phyloP scores from a whole-genome alignment of 1,284 basidiomycete genomes.

The Austroboletus niveus region DNA sequence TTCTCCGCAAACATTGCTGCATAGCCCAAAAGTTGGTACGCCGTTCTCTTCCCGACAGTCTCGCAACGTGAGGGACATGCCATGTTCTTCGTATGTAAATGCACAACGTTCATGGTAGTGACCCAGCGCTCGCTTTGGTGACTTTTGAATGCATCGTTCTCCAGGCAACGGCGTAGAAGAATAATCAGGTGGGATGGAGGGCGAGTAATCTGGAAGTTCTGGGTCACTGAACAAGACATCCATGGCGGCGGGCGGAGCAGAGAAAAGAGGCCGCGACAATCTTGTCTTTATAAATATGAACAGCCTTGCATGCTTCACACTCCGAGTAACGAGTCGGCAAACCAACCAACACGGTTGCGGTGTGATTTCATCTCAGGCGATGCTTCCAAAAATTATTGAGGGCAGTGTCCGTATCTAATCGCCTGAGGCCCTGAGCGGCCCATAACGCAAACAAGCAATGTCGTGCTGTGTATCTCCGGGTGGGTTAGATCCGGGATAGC shows the following conservation, averaged over 20 bases:
- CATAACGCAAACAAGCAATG: slow-evolving; percentile 7
- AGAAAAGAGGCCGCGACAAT: slow-evolving; percentile 4
- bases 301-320: slow-evolving; percentile 5
- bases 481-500: neutral
- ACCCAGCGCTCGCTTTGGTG: slow-evolving; percentile 19
- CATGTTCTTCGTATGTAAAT: slow-evolving; percentile 30
- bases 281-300: slow-evolving; percentile 23
- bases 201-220: slow-evolving; percentile 29
- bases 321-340: slow-evolving; percentile 9
- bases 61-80: slow-evolving; percentile 31
- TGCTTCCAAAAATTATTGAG: slow-evolving; percentile 11
- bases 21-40: slow-evolving; percentile 32
- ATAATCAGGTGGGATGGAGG: slow-evolving; percentile 33
- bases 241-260: slow-evolving; percentile 13
- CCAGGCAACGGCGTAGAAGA: slow-evolving; percentile 34
- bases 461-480: slow-evolving; percentile 4
- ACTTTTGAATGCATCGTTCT: slow-evolving; percentile 32
- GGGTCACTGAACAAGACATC: slow-evolving; percentile 6
- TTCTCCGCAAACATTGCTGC: slow-evolving; percentile 35
- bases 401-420: slow-evolving; percentile 11
- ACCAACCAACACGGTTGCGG: slow-evolving; percentile 7
- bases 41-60: slow-evolving; percentile 33
- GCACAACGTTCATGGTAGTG: slow-evolving; percentile 24
- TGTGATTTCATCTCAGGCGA: slow-evolving; percentile 16
- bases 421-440: neutral